Percentiles rank a stretch among this genome's conserved stretches.
Evolutionary conservation across 2,329 filamentous ascomycete genomes (phyloP).

Genomic region (Cladosporium sp.): DNA sequence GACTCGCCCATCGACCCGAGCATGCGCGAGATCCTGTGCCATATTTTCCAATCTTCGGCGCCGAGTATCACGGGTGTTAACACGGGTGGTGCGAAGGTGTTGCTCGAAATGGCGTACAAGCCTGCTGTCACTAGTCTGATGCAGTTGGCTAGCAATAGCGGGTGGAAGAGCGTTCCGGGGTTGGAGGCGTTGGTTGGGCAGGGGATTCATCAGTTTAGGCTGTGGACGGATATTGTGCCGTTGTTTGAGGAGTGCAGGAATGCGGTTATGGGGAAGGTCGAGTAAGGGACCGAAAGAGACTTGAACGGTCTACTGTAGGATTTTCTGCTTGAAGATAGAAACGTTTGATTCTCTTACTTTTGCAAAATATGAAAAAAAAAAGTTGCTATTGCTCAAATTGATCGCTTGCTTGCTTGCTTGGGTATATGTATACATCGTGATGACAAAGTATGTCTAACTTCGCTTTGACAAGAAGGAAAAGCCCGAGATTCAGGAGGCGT

Average conservation of each 20-base stretch:
- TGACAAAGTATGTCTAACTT: neutral
- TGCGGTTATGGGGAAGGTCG: slow-evolving; percentile 38
- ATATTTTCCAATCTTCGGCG: slow-evolving; percentile 53
- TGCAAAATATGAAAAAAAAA: too few species aligned
- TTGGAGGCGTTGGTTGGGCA: slow-evolving; percentile 88
- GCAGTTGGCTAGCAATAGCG: slow-evolving; percentile 73
- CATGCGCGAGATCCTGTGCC: slow-evolving; percentile 66
- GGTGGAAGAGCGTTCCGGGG: slow-evolving; percentile 83
- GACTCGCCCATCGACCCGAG: slow-evolving; percentile 76
- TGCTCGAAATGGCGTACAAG: slow-evolving; percentile 97
- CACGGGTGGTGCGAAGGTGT: slow-evolving; percentile 50
- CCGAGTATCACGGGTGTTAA: slow-evolving; percentile 39
- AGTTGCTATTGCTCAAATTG: neutral
- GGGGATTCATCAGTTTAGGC: slow-evolving; percentile 72
- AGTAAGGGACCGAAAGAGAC: neutral
- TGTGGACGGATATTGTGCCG: slow-evolving; percentile 81
- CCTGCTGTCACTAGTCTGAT: slow-evolving; percentile 82
- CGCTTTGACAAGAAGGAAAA: neutral
- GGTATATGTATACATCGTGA: slow-evolving; percentile 7
- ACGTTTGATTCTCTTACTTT: neutral
- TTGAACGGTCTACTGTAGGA: neutral
- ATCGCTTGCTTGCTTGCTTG: neutral
- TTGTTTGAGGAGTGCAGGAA: slow-evolving; percentile 70
- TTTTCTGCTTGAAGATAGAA: neutral
- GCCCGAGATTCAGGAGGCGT: neutral